Evolutionary conservation across 768 basidiomycete species (phyloP), one percentile per base, ranked within the genome.

Genomic region (Calocybe indica): DNA sequence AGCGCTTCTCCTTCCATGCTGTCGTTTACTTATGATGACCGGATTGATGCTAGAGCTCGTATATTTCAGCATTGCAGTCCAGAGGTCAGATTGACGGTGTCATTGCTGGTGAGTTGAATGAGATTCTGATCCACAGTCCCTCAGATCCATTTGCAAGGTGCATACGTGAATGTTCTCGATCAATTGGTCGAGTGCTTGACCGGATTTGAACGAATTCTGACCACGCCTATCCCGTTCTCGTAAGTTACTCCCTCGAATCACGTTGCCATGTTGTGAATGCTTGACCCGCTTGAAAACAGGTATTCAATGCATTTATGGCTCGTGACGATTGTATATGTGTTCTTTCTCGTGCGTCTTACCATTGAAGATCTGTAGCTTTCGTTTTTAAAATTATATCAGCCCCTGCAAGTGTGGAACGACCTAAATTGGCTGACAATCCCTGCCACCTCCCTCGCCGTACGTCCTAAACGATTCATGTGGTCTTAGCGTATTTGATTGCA

Each of bases 191-290:
- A 86, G 47, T 74, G 78, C 29, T 65, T 88, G 41, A 85, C 84
- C 8, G 81, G 82, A 4, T 67, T 88, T 1, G 85, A 88, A 56
- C 69, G 86, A 37, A 85, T 87, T 51, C 69, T 88, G 5, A 87
- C 84, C 0, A 85, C 84, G 1, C 85, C 85, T 3, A 85, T 88
- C 39, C 86, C 85, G 7, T 87, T 84, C 64, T 86, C 83, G 76
- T 85, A 53, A 37, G 75, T 63, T 5, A 2, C 39, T 13, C 7
- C 22, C 37, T 49, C 28, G 35, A 7, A 9, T 15, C 31, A 37
- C 2, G 37, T n/a, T 45, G 39, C 14, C 35, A 39, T 29, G 37
- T 11, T 13, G 12, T 41, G 10, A 46, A 29, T 30, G 32, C 15
- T 35, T 46, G 39, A 45, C 47, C 45, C 8, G 36, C n/a, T 31